These are phyloP conservation scores for Globisporangium nagaii DNA, from an alignment of 352 stramenopile species.

Conservation along the genomic window DNA sequence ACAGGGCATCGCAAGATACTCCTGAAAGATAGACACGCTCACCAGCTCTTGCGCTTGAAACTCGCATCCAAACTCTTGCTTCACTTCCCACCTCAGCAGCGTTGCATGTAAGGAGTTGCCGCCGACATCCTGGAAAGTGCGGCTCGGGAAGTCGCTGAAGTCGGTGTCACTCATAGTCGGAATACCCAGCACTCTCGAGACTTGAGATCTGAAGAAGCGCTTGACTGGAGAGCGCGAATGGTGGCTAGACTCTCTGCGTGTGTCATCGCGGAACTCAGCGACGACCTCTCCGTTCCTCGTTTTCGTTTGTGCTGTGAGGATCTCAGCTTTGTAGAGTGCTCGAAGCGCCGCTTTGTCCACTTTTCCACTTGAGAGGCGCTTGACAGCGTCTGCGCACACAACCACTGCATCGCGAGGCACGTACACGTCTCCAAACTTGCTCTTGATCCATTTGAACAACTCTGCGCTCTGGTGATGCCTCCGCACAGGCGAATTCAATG, in stretches of 20 bases:
- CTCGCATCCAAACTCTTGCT: conserved; percentile 11
- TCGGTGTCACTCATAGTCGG: background rate
- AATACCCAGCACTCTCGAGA: background rate
- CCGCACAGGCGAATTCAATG: background rate
- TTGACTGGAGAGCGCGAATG: background rate
- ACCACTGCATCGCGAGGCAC: conserved; percentile 20
- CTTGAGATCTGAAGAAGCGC: background rate
- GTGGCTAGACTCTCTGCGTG: background rate
- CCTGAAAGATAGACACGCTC: background rate
- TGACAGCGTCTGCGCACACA: conserved; percentile 11
- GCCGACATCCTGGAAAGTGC: conserved; percentile 38
- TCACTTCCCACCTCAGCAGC: conserved; percentile 38
- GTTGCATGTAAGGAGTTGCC: conserved; percentile 51
- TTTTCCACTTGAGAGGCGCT: conserved; percentile 36
- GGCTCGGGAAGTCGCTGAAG: background rate
- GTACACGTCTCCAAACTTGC: conserved; percentile 23
- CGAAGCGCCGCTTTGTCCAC: conserved; percentile 21
- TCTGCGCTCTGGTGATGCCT: conserved; percentile 9
- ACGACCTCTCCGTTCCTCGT: too few relatives aligned
- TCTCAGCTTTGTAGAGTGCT: conserved; percentile 4
- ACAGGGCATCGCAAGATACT: background rate
- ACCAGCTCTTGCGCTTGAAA: conserved; percentile 20
- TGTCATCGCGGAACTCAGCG: too few relatives aligned
- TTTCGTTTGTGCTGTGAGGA: background rate
- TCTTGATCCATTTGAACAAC: conserved; percentile 25